phyloP scores from a whole-genome alignment of 139 green algal genomes.

The Chlorella sorokiniana region DNA sequence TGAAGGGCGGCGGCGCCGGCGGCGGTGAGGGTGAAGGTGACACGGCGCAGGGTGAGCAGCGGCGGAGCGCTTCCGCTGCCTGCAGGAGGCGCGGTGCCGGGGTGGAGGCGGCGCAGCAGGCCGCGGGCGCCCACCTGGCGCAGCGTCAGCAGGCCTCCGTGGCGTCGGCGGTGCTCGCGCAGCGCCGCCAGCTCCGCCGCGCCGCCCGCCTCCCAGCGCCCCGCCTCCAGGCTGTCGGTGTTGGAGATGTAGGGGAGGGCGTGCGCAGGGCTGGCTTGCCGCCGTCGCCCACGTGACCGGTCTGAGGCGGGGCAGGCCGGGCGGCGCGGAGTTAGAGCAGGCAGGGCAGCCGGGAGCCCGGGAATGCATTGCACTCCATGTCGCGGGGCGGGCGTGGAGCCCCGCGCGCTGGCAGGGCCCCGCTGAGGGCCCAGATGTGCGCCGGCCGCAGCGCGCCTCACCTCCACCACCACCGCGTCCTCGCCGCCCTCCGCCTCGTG shows the following conservation, averaged over 20 bases:
- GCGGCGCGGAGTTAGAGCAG: background rate
- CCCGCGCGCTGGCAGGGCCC: too few relatives aligned
- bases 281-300: background rate
- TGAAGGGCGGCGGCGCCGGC: too few relatives aligned
- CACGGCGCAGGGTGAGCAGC: too few relatives aligned
- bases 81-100: too few relatives aligned
- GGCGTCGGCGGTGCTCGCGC: background rate
- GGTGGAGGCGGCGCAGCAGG: too few relatives aligned
- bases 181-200: slow-evolving; percentile 7
- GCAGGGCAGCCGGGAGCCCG: background rate
- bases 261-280: too few relatives aligned
- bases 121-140: slow-evolving; percentile 8
- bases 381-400: too few relatives aligned
- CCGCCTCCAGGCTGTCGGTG: background rate
- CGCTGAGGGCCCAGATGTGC: too few relatives aligned
- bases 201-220: background rate
- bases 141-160: background rate
- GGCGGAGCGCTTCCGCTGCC: too few relatives aligned
- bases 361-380: too few relatives aligned
- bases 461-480: background rate
- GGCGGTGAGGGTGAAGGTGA: too few relatives aligned
- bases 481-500: background rate
- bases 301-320: background rate
- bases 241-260: background rate
- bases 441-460: too few relatives aligned